phyloP scores from a whole-genome alignment of 192 early-diverging fungal species.

The Coemansia sp. region DNA sequence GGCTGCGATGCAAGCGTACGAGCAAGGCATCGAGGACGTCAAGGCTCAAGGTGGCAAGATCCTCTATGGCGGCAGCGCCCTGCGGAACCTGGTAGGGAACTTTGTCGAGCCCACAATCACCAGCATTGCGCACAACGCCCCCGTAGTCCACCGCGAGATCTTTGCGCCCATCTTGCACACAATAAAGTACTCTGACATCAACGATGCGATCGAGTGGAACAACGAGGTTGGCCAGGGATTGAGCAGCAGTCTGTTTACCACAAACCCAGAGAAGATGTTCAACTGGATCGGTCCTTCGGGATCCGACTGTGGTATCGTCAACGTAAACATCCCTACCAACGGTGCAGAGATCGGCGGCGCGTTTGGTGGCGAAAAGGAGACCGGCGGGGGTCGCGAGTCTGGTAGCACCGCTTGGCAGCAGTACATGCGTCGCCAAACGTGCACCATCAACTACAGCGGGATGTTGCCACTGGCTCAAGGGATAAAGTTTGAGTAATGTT shows the following conservation, averaged over 20 bases:
- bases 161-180: constrained; percentile 95
- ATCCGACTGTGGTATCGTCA: constrained; percentile 91
- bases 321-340: constrained; percentile 95
- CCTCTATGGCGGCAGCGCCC: constrained; percentile 77
- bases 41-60: constrained; percentile 83
- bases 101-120: constrained; percentile 94
- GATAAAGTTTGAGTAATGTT: constrained; percentile 84
- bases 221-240: constrained; percentile 90
- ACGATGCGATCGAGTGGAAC: constrained; percentile 86
- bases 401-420: constrained; percentile 95
- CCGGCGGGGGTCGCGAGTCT: constrained; percentile 89
- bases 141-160: constrained; percentile 87
- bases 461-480: constrained; percentile 90
- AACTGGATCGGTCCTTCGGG: constrained; percentile 90
- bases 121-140: constrained; percentile 68
- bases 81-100: constrained; percentile 72
- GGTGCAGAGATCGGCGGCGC: constrained; percentile 97
- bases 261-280: constrained; percentile 77
- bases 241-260: constrained; percentile 82
- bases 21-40: constrained; percentile 74
- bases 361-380: constrained; percentile 98
- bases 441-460: constrained; percentile 87
- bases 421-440: constrained; percentile 78
- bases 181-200: constrained; percentile 72
- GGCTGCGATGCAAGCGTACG: constrained; percentile 74